phyloP scores from a whole-genome alignment of 441 rosid species.

The Pelargonium fulgidum region DNA sequence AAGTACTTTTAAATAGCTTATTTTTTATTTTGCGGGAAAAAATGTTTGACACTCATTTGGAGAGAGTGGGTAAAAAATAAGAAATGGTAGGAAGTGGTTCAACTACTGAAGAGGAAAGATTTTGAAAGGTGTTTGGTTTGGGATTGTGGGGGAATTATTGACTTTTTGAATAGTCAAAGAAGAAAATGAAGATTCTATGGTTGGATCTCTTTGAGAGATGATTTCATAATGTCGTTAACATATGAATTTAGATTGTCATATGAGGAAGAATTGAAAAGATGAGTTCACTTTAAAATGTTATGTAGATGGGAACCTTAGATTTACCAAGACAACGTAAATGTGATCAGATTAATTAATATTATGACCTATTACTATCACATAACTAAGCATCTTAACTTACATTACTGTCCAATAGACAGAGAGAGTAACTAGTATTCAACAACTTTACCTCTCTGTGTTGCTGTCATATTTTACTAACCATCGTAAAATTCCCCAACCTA shows the following conservation, averaged over 20 bases:
- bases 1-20: too few species aligned
- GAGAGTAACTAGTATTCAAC: not conserved
- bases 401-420: not conserved
- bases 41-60: too few species aligned
- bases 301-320: not conserved
- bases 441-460: not conserved
- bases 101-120: not conserved
- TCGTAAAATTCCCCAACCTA: not conserved
- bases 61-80: too few species aligned
- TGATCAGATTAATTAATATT: not conserved
- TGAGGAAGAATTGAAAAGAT: too few species aligned
- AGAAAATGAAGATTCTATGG: not conserved
- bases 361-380: not conserved
- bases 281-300: not conserved
- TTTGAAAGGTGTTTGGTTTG: not conserved
- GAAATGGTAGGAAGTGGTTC: too few species aligned
- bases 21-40: too few species aligned
- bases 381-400: not conserved
- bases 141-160: not conserved
- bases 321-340: not conserved
- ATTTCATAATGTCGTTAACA: not conserved
- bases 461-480: not conserved
- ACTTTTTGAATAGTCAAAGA: not conserved
- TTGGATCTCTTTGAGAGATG: not conserved
- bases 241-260: not conserved